Evolutionary conservation across 768 basidiomycete species (phyloP).

Genomic region (Pleurotus cornucopiae): DNA sequence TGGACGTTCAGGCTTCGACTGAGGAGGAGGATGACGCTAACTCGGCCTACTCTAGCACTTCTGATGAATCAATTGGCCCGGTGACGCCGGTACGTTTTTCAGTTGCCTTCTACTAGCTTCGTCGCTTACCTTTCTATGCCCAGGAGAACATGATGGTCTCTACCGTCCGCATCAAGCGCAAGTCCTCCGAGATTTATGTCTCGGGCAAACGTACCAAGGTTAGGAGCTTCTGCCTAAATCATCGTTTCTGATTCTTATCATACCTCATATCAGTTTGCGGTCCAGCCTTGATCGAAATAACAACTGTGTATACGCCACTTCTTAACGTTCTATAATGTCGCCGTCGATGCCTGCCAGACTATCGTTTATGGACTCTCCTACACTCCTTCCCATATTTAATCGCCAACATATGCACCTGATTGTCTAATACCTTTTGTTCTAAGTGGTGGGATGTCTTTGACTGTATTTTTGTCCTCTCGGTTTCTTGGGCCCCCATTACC

Average conservation of each 20-base stretch:
- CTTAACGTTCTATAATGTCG: conserved; percentile 3
- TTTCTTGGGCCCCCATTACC: no score
- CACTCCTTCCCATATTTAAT: background rate
- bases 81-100: background rate
- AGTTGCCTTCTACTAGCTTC: background rate
- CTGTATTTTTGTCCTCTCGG: no score
- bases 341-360: background rate
- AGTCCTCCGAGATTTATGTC: conserved; percentile 23
- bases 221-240: background rate
- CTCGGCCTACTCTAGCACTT: conserved; percentile 19
- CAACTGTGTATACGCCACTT: background rate
- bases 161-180: conserved; percentile 31
- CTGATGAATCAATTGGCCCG: background rate
- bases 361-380: background rate
- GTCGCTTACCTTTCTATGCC: conserved; percentile 2
- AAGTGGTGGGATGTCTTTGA: no score
- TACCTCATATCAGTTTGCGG: no score
- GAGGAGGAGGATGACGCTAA: conserved; percentile 13
- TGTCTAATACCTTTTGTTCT: background rate
- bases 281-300: background rate
- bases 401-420: background rate
- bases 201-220: conserved; percentile 39
- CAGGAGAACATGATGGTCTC: conserved; percentile 13
- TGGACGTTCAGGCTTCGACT: background rate
- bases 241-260: background rate